Evolutionary conservation across 1,284 basidiomycete genomes (phyloP).

Genomic region (Chalciporus piperatoides): DNA sequence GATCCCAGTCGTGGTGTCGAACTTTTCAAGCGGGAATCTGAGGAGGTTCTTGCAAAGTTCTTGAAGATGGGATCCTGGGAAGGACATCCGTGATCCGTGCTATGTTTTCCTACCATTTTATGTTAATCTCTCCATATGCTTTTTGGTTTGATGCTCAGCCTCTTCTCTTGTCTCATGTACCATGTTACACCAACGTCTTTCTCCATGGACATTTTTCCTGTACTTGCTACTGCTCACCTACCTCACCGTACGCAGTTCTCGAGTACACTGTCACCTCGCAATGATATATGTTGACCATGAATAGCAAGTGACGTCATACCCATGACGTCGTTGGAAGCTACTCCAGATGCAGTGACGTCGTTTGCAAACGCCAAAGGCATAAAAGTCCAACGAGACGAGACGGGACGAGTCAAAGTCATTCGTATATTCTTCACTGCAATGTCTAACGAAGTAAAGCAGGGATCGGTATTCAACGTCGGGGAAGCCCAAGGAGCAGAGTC

Average conservation of each 20-base stretch:
- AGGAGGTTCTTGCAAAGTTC: slow-evolving; percentile 77
- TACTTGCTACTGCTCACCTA: too few species aligned
- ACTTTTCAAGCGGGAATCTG: slow-evolving; percentile 75
- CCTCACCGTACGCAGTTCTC: too few species aligned
- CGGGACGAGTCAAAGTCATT: not conserved
- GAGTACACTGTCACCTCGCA: not conserved
- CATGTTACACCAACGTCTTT: not conserved
- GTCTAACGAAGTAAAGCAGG: slow-evolving; percentile 17
- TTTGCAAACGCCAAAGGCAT: not conserved
- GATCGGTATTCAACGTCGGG: slow-evolving; percentile 36
- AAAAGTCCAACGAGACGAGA: not conserved
- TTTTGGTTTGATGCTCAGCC: not conserved
- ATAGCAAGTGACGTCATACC: not conserved
- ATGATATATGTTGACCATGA: not conserved
- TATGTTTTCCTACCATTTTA: slow-evolving; percentile 4
- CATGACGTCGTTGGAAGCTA: slow-evolving; percentile 3
- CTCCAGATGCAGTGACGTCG: slow-evolving; percentile 5
- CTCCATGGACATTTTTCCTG: not conserved
- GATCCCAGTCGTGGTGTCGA: slow-evolving; percentile 78
- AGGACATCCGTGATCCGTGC: slow-evolving; percentile 34
- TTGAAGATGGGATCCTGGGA: slow-evolving; percentile 72
- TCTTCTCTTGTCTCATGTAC: not conserved
- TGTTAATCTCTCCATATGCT: not conserved
- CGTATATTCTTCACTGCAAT: slow-evolving; percentile 4
- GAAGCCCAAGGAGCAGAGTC: slow-evolving; percentile 33